Percentiles rank a stretch among this genome's conserved stretches.
These are phyloP conservation scores for Diacronema lutheri DNA, from an alignment of 78 protist species.

Conservation along the genomic window DNA sequence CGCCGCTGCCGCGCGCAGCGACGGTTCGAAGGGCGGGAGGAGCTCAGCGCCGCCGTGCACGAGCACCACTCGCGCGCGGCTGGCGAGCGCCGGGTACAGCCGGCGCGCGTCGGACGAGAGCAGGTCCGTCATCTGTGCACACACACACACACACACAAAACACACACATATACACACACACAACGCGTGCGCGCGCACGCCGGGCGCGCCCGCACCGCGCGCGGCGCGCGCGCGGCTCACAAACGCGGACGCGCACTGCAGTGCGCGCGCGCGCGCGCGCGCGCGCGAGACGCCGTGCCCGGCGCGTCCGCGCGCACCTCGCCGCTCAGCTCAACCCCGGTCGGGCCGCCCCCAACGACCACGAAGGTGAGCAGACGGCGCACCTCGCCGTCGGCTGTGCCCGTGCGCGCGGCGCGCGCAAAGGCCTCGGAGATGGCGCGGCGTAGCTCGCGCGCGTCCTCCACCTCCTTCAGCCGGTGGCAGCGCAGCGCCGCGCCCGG, in stretches of 20 bases:
- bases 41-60: not conserved
- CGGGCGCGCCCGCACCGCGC: too few species aligned
- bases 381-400: not conserved
- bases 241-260: too few species aligned
- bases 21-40: not conserved
- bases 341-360: conserved; percentile 44
- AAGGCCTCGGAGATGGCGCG: conserved; percentile 12
- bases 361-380: conserved; percentile 5
- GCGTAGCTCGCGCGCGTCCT: conserved; percentile 12
- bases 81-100: too few species aligned
- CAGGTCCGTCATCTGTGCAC: too few species aligned
- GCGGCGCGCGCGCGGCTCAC: too few species aligned
- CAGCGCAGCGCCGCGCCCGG: conserved; percentile 30
- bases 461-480: conserved; percentile 19
- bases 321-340: conserved; percentile 31
- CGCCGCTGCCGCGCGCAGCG: not conserved
- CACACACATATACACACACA: too few species aligned
- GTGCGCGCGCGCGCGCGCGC: not conserved
- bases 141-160: too few species aligned
- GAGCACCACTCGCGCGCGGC: too few species aligned
- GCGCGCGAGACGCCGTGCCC: not conserved
- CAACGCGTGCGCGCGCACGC: too few species aligned
- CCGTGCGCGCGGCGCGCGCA: conserved; percentile 5
- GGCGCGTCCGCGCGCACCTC: not conserved
- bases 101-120: too few species aligned